Evolutionary conservation across 2,329 filamentous ascomycete genomes (phyloP).

Genomic region (Aphanoascus verrucosus): DNA sequence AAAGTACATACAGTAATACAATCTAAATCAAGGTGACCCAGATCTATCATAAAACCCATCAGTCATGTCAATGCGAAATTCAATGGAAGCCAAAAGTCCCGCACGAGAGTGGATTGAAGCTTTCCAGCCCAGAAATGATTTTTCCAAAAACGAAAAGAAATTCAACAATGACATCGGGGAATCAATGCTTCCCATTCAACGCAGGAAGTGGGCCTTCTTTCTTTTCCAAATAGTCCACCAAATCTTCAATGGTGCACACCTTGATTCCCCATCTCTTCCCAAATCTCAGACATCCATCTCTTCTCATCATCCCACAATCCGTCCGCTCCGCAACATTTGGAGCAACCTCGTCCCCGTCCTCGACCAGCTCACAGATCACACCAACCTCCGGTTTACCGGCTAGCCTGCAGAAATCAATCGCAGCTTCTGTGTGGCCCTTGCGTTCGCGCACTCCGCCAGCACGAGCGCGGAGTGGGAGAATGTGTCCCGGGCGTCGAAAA

Average conservation of each 20-base stretch:
- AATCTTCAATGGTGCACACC: slow-evolving; percentile 88
- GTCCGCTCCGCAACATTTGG: slow-evolving; percentile 10
- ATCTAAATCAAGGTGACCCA: background rate
- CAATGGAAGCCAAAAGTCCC: background rate
- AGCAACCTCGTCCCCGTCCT: slow-evolving; percentile 62
- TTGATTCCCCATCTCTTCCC: slow-evolving; percentile 79
- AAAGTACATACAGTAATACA: background rate
- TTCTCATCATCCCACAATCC: slow-evolving; percentile 73
- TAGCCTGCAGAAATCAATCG: slow-evolving; percentile 76
- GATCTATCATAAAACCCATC: background rate
- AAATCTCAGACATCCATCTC: slow-evolving; percentile 80
- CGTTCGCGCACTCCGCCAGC: slow-evolving; percentile 71
- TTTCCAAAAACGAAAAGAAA: background rate
- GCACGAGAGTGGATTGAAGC: background rate
- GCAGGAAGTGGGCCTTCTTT: slow-evolving; percentile 45
- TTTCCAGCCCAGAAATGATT: background rate
- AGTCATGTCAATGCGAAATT: background rate
- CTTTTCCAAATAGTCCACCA: slow-evolving; percentile 69
- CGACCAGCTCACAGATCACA: slow-evolving; percentile 85
- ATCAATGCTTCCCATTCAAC: slow-evolving; percentile 27
- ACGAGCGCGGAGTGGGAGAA: slow-evolving; percentile 71
- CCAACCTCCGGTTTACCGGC: slow-evolving; percentile 65
- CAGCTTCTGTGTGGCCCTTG: slow-evolving; percentile 85
- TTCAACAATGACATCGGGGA: background rate
- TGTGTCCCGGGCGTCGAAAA: slow-evolving; percentile 78